A percentile compares a stretch with the other conserved stretches of the same genome.
Conservation (phyloP, 306 rosid genomes). For the Vigna mungo region DNA sequence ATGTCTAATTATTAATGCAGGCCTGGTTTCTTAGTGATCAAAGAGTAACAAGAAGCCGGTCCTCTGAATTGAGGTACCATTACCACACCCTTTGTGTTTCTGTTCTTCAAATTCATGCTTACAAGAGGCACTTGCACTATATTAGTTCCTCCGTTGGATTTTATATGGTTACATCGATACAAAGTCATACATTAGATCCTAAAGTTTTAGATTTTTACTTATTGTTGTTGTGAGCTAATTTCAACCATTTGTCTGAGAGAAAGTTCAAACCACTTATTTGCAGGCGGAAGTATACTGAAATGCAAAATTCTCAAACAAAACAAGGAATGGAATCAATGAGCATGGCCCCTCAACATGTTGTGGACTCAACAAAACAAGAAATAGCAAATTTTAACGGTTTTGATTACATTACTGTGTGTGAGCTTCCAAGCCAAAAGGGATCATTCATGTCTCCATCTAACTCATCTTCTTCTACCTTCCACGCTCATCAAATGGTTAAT, state of each 20-base stretch:
- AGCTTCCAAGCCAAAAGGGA: slow-evolving; percentile 67
- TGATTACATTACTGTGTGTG: slow-evolving; percentile 56
- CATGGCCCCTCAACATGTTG: slow-evolving; percentile 55
- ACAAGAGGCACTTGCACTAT: slow-evolving; percentile 30
- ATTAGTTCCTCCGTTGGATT: slow-evolving; percentile 4
- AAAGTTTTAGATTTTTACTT: slow-evolving; percentile 18
- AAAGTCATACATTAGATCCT: slow-evolving; percentile 22
- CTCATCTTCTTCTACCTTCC: slow-evolving; percentile 78
- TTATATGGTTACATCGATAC: slow-evolving; percentile 14
- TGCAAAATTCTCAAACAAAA: slow-evolving; percentile 68
- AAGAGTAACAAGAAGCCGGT: slow-evolving; percentile 94
- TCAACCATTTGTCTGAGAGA: not conserved
- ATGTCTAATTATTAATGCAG: slow-evolving; percentile 56
- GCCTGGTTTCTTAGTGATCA: slow-evolving; percentile 97
- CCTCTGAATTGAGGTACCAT: slow-evolving; percentile 88
- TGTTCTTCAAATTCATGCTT: slow-evolving; percentile 41
- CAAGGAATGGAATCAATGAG: slow-evolving; percentile 62
- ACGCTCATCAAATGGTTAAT: slow-evolving; percentile 61
- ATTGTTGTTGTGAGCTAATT: not conserved
- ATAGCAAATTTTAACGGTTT: slow-evolving; percentile 59
- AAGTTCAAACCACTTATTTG: slow-evolving; percentile 23
- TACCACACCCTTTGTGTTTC: slow-evolving; percentile 13
- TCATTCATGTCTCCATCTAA: slow-evolving; percentile 78
- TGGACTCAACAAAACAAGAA: slow-evolving; percentile 56
- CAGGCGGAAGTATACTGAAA: slow-evolving; percentile 81